Conservation (phyloP, 495 filamentous ascomycete genomes). For the Daldinia vernicosa region DNA sequence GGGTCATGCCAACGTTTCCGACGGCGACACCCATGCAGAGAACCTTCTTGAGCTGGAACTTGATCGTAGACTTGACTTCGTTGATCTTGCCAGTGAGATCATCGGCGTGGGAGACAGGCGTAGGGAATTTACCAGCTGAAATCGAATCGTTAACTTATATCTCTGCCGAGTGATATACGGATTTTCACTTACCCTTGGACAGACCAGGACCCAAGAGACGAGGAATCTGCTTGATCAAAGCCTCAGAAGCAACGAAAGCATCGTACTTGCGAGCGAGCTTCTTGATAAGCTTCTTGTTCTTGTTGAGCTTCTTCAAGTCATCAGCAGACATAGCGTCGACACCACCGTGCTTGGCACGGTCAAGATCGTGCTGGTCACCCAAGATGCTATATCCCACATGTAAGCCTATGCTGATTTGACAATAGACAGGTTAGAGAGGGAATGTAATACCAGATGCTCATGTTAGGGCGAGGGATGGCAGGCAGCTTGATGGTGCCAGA, state of each 20-base stretch:
- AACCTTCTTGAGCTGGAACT: slow-evolving; percentile 99
- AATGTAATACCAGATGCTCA: slow-evolving; percentile 78
- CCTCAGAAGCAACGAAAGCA: slow-evolving; percentile 95
- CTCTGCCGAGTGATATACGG: neutral
- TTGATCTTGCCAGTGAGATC: slow-evolving; percentile 92
- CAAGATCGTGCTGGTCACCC: slow-evolving; percentile 99
- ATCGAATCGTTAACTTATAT: slow-evolving; percentile 24
- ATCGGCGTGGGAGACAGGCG: slow-evolving; percentile 93
- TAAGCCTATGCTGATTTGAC: slow-evolving; percentile 44
- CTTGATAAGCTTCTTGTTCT: slow-evolving; percentile 99
- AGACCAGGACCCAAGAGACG: slow-evolving; percentile 98
- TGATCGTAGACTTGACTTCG: slow-evolving; percentile 99
- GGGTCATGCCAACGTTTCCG: slow-evolving; percentile 95
- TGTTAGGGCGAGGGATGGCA: slow-evolving; percentile 86
- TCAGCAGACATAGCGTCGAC: slow-evolving; percentile 97
- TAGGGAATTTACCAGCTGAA: slow-evolving; percentile 97
- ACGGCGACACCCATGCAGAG: slow-evolving; percentile 99
- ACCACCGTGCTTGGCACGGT: slow-evolving; percentile 97
- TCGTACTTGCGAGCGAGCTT: slow-evolving; percentile 99
- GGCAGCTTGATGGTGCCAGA: slow-evolving; percentile 97
- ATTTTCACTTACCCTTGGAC: slow-evolving; percentile 81
- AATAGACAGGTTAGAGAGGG: neutral
- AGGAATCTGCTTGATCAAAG: slow-evolving; percentile 98
- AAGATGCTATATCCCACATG: slow-evolving; percentile 69
- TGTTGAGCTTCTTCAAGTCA: slow-evolving; percentile 99